Evolutionary conservation across 768 basidiomycete species (phyloP), one percentile per base, ranked within the genome.

Genomic region (Russula compacta): DNA sequence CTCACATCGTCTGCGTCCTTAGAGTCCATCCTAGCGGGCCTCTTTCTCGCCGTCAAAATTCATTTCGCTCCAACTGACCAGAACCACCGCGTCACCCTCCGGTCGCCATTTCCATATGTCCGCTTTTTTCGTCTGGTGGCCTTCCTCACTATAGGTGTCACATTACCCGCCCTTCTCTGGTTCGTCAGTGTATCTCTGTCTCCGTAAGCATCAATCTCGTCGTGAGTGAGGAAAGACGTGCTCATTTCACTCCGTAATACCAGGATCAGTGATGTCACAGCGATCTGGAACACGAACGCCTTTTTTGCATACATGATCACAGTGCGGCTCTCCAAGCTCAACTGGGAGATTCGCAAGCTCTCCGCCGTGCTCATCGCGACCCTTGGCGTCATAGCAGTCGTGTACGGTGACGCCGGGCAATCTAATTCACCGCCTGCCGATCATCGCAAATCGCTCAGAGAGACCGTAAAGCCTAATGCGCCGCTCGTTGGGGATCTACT

Each of bases 271-370:
- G 91, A 94, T 72, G 83, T 94, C 32, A 95, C 92, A 36, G 72
- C 75, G 0, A 62, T 93, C 32, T 92, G 89, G 84, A 95, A 95
- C 69, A 85, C 88, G 8, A 90, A 89, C 67, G 87, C 90, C 0
- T 94, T 98, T 75, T 94, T 92, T 72, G 89, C 90, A 6, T 98
- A 98, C 70, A 70, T 92, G 32, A 82, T 98, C 70, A 82, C 86
- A n/a, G 83, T 94, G 62, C 82, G 82, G 66, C 67, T 92, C 3
- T 84, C 86, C 62, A 74, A 79, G 21, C 73, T 83, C 29, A 75
- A 77, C 65, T 86, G 86, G 87, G 81, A 88, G 63, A 64, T 78
- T 15, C 75, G 81, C 48, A 85, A 81, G 46, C 73, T 93, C 36
- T 69, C 81, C 29, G 86, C 92, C 14, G 93, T 98, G 17, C 69